Evolutionary conservation across 2,329 filamentous ascomycete genomes (phyloP), one percentile per base, ranked within the genome.

Genomic region (Botrytis elliptica): DNA sequence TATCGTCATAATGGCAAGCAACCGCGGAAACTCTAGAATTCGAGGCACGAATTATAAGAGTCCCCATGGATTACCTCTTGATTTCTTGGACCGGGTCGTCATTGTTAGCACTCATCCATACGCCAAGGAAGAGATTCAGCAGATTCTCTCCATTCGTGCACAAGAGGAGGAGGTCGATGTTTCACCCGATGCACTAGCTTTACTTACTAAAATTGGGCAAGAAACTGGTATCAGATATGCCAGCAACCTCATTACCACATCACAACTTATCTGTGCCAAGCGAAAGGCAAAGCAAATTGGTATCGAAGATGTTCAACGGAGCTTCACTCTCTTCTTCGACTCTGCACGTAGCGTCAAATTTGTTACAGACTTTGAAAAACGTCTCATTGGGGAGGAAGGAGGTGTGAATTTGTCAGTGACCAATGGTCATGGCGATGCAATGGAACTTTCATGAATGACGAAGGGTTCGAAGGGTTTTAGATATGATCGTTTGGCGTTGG

Each of bases 1-100:
- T 57, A 95, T 99, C 77, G 95, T 99, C 83, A 99, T 99, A 84
- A 99, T 99, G 96, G 96, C 96, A 72, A 97, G 93, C 87, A 99
- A 99, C 85, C 89, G 96, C 75, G 96, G 96, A 77, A 90, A 94
- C 83, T 93, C 96, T 55, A 91, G 92, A 78, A 98, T 99, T 81
- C 90, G 96, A 46, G 96, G 96, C 74, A 99, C 96, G 73, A 93
- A 93, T 82, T 98, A 98, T 85, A 91, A 90, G 79, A 96, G 93
- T 79, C 96, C 96, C 2, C 96, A 99, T 82, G 96, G 96, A 42
- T 86, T 99, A 62, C 96, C 96, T 0, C 89, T 98, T 64, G 96
- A 99, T 84, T 97, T 99, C 84, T 88, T 99, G 67, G 96, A 99
- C 83, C 92, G 96, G 33, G 93, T 98, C 46, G 93, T 97, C 79